Percentiles rank a stretch among this genome's conserved stretches.
These are phyloP conservation scores for Waltiozyma solani DNA, from an alignment of 1,139 yeast species.

Conservation along the genomic window DNA sequence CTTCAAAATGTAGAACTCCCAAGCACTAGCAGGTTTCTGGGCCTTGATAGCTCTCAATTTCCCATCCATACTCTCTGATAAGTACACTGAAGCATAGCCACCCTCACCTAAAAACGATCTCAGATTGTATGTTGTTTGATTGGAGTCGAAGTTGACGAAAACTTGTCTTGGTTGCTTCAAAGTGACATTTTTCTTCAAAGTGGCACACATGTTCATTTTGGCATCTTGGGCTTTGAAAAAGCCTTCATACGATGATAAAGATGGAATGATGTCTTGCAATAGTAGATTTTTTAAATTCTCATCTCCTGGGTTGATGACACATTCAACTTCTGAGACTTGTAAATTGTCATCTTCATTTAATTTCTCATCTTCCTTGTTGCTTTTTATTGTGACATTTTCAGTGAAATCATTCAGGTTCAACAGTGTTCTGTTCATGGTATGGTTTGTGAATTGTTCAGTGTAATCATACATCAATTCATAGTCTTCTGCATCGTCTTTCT, in stretches of 20 bases:
- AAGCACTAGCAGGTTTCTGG: conserved; percentile 58
- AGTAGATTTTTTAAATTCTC: conserved; percentile 20
- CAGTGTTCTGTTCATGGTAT: conserved; percentile 8
- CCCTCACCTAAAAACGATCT: conserved; percentile 65
- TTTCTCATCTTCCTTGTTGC: conserved; percentile 6
- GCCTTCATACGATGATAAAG: conserved; percentile 22
- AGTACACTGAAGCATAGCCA: conserved; percentile 70
- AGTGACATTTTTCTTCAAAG: conserved; percentile 25
- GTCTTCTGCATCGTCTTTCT: conserved; percentile 14
- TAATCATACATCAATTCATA: conserved; percentile 24
- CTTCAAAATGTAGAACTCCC: conserved; percentile 75
- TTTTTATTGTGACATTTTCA: conserved; percentile 12
- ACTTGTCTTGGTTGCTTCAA: conserved; percentile 19
- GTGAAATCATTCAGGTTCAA: conserved; percentile 23
- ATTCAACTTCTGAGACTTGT: conserved; percentile 6
- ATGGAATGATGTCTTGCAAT: conserved; percentile 20
- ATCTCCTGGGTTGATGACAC: conserved; percentile 23
- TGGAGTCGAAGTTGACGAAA: conserved; percentile 34
- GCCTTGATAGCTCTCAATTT: conserved; percentile 59
- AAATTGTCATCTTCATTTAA: conserved; percentile 3
- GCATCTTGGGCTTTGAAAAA: conserved; percentile 20
- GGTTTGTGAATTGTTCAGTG: conserved; percentile 27
- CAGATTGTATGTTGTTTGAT: conserved; percentile 45
- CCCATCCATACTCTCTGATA: conserved; percentile 60
- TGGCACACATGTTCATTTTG: conserved; percentile 23